Conservation (phyloP, 331 rosid genomes). For the Malus hybrid region DNA sequence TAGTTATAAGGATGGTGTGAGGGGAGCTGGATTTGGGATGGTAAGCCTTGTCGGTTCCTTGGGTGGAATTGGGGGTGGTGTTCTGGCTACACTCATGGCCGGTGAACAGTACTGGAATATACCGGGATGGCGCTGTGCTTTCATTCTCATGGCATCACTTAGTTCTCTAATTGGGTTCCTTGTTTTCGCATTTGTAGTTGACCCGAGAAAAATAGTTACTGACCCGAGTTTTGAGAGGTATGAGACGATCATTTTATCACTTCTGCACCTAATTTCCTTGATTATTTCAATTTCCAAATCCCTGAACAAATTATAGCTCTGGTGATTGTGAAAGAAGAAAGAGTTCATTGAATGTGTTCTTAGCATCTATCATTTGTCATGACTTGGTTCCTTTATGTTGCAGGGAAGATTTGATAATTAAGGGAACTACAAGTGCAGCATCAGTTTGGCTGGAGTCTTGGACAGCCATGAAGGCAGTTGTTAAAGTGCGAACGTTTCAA, state of each 20-base stretch:
- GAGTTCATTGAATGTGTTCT: background rate
- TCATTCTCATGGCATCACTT: slow-evolving; percentile 63
- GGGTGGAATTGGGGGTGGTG: slow-evolving; percentile 98
- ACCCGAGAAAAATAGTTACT: slow-evolving; percentile 42
- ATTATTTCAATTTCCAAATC: background rate
- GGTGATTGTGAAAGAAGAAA: background rate
- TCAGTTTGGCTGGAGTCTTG: slow-evolving; percentile 73
- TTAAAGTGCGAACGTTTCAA: slow-evolving; percentile 76
- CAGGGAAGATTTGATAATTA: slow-evolving; percentile 47
- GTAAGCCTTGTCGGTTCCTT: slow-evolving; percentile 56
- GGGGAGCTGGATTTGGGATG: slow-evolving; percentile 87
- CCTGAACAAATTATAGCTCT: background rate
- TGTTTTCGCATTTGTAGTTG: slow-evolving; percentile 66
- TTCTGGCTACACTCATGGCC: slow-evolving; percentile 90
- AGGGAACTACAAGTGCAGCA: slow-evolving; percentile 35
- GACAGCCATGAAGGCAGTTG: slow-evolving; percentile 68
- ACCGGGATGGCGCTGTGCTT: slow-evolving; percentile 87
- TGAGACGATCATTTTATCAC: background rate
- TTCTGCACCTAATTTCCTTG: background rate
- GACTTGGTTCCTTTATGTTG: slow-evolving; percentile 16
- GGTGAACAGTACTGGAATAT: slow-evolving; percentile 64
- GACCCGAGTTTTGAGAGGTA: slow-evolving; percentile 25
- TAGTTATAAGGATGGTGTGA: slow-evolving; percentile 63
- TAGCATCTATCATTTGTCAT: background rate
- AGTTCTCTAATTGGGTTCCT: slow-evolving; percentile 72